These are phyloP conservation scores for Sporisorium sorghi DNA, from an alignment of 1,284 basidiomycete genomes.

Conservation along the genomic window DNA sequence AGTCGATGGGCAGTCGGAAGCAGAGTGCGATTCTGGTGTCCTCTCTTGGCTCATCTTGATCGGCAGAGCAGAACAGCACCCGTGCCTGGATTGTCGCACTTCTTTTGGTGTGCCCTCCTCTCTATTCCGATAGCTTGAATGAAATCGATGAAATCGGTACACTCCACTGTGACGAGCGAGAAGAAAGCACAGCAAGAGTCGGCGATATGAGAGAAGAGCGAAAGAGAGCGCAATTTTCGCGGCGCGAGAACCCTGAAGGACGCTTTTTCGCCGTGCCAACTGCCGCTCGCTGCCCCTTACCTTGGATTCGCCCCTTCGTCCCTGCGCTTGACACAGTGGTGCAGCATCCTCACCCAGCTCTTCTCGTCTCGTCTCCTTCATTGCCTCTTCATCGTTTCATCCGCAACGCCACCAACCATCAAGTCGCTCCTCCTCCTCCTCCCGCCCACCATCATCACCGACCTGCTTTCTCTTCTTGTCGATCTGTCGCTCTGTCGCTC, in stretches of 20 bases:
- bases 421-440: neutral
- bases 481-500: neutral
- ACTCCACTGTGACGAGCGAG: neutral
- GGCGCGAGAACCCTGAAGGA: neutral
- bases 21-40: conserved; percentile 10
- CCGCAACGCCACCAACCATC: neutral
- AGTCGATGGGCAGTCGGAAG: too few species aligned
- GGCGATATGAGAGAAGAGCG: neutral
- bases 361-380: neutral
- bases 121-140: too few species aligned
- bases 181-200: neutral
- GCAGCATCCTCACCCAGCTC: neutral
- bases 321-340: neutral
- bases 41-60: conserved; percentile 8
- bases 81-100: too few species aligned
- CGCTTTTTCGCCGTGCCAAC: neutral
- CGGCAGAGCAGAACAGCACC: neutral
- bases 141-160: too few species aligned
- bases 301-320: too few species aligned
- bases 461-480: neutral
- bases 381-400: neutral
- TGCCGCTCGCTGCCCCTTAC: conserved; percentile 1
- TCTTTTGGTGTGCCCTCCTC: too few species aligned
- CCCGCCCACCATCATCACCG: too few species aligned
- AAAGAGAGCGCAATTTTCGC: neutral